Evolutionary conservation across 2,329 filamentous ascomycete species (phyloP).

Genomic region (Pseudogymnoascus sp.): DNA sequence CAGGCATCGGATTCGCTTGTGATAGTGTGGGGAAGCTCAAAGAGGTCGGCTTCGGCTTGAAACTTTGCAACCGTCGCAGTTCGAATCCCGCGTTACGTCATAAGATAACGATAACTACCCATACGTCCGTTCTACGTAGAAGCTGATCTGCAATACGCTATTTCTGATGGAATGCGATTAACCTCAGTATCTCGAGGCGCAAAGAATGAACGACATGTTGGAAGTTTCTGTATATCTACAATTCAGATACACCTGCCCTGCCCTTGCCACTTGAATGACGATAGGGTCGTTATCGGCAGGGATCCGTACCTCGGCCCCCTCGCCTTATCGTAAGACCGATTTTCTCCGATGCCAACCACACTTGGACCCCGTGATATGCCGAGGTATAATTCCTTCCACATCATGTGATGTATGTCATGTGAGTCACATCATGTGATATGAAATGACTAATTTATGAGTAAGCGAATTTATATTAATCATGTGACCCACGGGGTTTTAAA

Average conservation of each 20-base stretch:
- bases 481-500: conserved; percentile 3
- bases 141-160: neutral
- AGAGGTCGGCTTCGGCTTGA: neutral
- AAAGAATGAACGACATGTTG: neutral
- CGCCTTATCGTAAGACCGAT: neutral
- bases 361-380: neutral
- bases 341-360: neutral
- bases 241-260: neutral
- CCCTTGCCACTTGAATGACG: neutral
- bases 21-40: conserved; percentile 10
- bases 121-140: neutral
- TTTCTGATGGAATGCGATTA: neutral
- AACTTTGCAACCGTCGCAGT: neutral
- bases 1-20: conserved; percentile 7
- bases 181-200: neutral
- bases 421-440: neutral
- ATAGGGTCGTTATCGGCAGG: conserved; percentile 3
- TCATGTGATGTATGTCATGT: neutral
- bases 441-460: neutral
- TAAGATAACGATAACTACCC: neutral
- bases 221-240: neutral
- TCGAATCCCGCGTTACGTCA: neutral
- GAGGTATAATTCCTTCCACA: neutral
- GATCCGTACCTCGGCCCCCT: conserved; percentile 2
- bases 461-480: neutral